These are phyloP conservation scores for Dinochytrium kinnereticum DNA, from an alignment of 371 early-diverging fungal species.

Conservation along the genomic window DNA sequence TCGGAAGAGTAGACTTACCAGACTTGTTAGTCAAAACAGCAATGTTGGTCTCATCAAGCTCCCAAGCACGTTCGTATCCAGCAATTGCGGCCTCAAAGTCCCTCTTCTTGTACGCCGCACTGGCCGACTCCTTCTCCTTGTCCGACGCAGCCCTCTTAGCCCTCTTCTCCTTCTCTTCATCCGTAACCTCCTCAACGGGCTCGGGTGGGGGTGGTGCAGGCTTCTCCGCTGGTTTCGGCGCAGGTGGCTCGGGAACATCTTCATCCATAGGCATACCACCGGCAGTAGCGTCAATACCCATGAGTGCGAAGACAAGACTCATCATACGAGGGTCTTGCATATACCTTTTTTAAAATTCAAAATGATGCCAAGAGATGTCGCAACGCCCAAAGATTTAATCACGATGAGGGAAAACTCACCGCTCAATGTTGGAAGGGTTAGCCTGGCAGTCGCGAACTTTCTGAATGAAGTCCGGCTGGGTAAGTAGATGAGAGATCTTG, in stretches of 20 bases:
- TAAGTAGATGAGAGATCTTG: conserved; percentile 66
- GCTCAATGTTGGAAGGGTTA: conserved; percentile 48
- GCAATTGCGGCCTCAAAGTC: conserved; percentile 87
- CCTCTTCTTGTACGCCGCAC: conserved; percentile 91
- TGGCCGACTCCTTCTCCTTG: conserved; percentile 90
- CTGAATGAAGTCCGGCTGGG: conserved; percentile 73
- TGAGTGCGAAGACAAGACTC: conserved; percentile 70
- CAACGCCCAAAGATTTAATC: no score
- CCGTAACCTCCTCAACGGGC: conserved; percentile 31
- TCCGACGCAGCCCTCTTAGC: conserved; percentile 75
- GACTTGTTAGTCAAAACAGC: conserved; percentile 92
- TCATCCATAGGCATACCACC: conserved; percentile 20
- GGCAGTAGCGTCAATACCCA: conserved; percentile 72
- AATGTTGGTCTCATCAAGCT: conserved; percentile 84
- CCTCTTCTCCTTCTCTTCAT: conserved; percentile 58
- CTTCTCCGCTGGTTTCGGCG: conserved; percentile 34
- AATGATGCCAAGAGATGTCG: no score
- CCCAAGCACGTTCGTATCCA: conserved; percentile 92
- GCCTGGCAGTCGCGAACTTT: conserved; percentile 64
- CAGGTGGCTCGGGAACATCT: conserved; percentile 28
- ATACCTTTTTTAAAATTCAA: conserved; percentile 34
- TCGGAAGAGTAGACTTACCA: conserved; percentile 20
- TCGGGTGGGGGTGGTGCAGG: conserved; percentile 39
- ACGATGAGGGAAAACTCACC: not conserved
- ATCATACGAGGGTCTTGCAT: conserved; percentile 81